Percentiles rank a stretch among this genome's conserved stretches.
These are phyloP conservation scores for Vanrija sp. DNA, from an alignment of 1,284 basidiomycete species.

Conservation along the genomic window DNA sequence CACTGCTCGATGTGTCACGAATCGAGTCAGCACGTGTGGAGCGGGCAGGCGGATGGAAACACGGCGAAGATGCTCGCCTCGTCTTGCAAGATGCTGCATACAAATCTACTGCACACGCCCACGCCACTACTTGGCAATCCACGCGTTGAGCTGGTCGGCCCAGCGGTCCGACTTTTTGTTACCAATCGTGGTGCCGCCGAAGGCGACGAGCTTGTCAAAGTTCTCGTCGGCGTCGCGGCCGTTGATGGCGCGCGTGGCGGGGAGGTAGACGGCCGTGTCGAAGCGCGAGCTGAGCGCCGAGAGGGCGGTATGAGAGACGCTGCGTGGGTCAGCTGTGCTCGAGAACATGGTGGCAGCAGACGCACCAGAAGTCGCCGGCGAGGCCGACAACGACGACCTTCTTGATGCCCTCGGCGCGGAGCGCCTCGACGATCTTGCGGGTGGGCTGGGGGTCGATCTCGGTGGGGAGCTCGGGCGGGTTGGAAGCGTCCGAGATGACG, in stretches of 20 bases:
- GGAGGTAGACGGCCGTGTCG: conserved; percentile 22
- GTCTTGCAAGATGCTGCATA: too few relatives aligned
- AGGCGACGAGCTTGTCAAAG: conserved; percentile 6
- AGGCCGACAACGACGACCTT: conserved; percentile 58
- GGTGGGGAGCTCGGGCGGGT: conserved; percentile 21
- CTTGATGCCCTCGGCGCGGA: conserved; percentile 47
- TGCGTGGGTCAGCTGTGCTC: neutral
- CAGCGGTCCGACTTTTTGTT: neutral
- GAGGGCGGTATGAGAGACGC: conserved; percentile 27
- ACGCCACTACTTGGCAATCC: neutral
- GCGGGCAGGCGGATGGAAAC: too few relatives aligned
- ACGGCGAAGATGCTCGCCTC: too few relatives aligned
- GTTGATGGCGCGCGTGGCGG: conserved; percentile 27
- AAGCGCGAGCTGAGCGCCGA: conserved; percentile 25
- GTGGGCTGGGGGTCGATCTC: conserved; percentile 25
- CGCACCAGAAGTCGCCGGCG: conserved; percentile 61
- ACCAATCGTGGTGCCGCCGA: conserved; percentile 12
- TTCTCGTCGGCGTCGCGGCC: conserved; percentile 1
- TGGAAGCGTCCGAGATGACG: conserved; percentile 22
- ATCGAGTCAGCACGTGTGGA: too few relatives aligned
- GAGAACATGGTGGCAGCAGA: neutral
- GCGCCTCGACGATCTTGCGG: conserved; percentile 39
- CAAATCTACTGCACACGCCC: too few relatives aligned
- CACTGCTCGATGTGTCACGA: too few relatives aligned
- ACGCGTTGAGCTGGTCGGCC: conserved; percentile 8